phyloP scores from a whole-genome alignment of 1,139 yeast genomes.

The Pneumocystis jirovecii region DNA sequence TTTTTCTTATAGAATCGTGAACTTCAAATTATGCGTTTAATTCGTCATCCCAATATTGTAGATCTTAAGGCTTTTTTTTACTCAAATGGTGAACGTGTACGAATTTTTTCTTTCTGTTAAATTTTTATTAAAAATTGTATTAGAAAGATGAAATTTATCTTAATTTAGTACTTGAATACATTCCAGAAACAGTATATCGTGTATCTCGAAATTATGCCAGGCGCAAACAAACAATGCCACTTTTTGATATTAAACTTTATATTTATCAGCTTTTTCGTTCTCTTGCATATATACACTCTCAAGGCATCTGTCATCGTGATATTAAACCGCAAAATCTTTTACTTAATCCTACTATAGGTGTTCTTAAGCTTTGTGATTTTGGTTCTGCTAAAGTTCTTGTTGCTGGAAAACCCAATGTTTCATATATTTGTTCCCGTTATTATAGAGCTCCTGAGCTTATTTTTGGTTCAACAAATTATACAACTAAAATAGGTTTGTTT shows the following conservation, averaged over 20 bases:
- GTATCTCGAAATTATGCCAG: slow-evolving; percentile 76
- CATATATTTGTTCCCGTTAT: slow-evolving; percentile 90
- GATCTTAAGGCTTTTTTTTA: slow-evolving; percentile 80
- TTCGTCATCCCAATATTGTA: slow-evolving; percentile 75
- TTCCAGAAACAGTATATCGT: slow-evolving; percentile 88
- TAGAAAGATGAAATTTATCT: slow-evolving; percentile 56
- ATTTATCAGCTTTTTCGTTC: slow-evolving; percentile 87
- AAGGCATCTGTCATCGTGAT: slow-evolving; percentile 92
- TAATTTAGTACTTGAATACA: slow-evolving; percentile 75
- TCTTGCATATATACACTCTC: slow-evolving; percentile 75
- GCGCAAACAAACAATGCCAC: slow-evolving; percentile 65
- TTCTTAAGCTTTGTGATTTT: slow-evolving; percentile 84
- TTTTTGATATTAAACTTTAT: slow-evolving; percentile 73
- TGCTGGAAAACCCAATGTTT: slow-evolving; percentile 84
- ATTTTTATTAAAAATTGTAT: background rate
- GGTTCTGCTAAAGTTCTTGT: slow-evolving; percentile 94
- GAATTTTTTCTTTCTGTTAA: background rate
- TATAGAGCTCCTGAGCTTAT: slow-evolving; percentile 90
- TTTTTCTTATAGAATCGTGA: slow-evolving; percentile 52
- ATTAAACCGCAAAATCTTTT: slow-evolving; percentile 90
- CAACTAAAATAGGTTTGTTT: slow-evolving; percentile 57
- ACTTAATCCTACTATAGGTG: slow-evolving; percentile 65
- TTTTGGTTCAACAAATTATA: slow-evolving; percentile 80
- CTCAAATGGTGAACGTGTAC: slow-evolving; percentile 44
- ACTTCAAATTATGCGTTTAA: slow-evolving; percentile 82